Conservation (phyloP, 345 rosid genomes). For the Anacardium occidentale region DNA sequence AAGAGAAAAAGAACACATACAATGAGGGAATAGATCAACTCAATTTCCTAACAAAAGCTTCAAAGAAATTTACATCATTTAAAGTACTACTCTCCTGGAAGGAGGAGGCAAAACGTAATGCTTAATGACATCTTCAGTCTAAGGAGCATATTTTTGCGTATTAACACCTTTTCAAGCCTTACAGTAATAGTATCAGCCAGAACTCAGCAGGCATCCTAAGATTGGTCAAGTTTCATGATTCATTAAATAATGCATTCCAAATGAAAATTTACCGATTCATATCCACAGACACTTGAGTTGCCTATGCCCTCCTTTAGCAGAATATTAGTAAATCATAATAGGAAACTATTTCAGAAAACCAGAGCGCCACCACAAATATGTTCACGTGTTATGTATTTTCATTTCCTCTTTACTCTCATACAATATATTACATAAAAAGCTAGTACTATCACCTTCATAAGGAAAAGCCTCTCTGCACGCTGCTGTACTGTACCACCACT, state of each 20-base stretch:
- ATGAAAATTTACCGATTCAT: background rate
- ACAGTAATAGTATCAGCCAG: background rate
- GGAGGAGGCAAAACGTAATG: background rate
- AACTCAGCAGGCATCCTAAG: background rate
- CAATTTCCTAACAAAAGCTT: background rate
- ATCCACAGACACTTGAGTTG: too few species aligned
- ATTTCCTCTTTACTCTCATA: background rate
- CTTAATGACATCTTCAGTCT: background rate
- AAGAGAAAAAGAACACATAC: conserved; percentile 6
- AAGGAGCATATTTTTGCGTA: background rate
- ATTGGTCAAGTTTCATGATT: background rate
- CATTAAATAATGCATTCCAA: background rate
- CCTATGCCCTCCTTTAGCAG: background rate
- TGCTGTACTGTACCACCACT: conserved; percentile 88
- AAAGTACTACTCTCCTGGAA: background rate
- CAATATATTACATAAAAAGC: background rate
- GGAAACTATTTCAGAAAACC: background rate
- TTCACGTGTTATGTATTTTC: background rate
- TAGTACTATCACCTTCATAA: conserved; percentile 59
- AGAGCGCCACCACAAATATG: background rate
- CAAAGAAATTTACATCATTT: background rate
- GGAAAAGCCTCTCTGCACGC: conserved; percentile 94
- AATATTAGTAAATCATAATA: background rate
- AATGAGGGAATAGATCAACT: background rate
- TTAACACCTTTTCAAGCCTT: background rate